Evolutionary conservation across 768 basidiomycete species (phyloP).

Genomic region (Xerocomellus amylosporus): DNA sequence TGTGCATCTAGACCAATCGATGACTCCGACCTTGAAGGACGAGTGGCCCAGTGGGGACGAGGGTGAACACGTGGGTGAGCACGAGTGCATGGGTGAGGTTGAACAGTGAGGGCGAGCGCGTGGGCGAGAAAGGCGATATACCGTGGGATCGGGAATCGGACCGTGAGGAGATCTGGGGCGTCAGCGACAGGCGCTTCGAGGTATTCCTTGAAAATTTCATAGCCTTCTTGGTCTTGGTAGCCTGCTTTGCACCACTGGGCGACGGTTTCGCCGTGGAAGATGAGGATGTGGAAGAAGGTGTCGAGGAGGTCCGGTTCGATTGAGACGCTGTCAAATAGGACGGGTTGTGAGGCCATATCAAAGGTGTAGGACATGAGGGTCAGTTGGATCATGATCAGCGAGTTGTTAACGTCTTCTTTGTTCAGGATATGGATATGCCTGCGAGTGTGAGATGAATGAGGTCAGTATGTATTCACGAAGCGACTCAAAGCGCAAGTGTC

Average conservation of each 20-base stretch:
- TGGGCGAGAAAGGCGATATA: constrained; percentile 38
- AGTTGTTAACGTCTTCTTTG: constrained; percentile 93
- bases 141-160: constrained; percentile 95
- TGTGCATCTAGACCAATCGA: no score
- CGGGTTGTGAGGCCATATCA: constrained; percentile 87
- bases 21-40: no score
- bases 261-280: constrained; percentile 97
- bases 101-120: no score
- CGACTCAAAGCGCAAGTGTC: neutral
- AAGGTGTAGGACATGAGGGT: constrained; percentile 98
- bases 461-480: neutral
- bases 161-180: constrained; percentile 95
- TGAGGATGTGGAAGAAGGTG: constrained; percentile 99
- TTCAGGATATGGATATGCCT: constrained; percentile 93
- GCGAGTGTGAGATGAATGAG: constrained; percentile 29
- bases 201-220: constrained; percentile 96
- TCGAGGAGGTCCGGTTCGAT: constrained; percentile 89
- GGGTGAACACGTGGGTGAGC: no score
- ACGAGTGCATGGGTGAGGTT: no score
- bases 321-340: constrained; percentile 93
- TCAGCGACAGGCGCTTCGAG: constrained; percentile 83
- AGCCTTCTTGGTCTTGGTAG: constrained; percentile 98
- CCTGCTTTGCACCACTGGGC: constrained; percentile 98
- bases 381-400: constrained; percentile 99
- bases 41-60: no score